These are phyloP conservation scores for Phtheirospermum japonicum DNA, from an alignment of 257 asterid species.

Conservation along the genomic window DNA sequence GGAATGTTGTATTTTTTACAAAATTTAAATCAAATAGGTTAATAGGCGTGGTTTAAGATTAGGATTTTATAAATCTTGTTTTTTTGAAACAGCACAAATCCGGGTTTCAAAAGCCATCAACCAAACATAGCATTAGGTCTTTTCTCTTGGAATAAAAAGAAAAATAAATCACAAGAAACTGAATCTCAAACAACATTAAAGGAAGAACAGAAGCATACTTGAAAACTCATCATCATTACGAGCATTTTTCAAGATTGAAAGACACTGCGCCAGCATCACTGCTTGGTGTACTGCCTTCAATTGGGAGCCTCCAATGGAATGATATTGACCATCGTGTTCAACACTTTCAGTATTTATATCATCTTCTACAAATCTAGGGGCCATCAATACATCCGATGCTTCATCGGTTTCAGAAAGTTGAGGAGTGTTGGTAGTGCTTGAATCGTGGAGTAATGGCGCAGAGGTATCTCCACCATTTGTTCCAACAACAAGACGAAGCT, in stretches of 20 bases:
- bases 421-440: constrained; percentile 32
- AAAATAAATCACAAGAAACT: background rate
- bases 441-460: constrained; percentile 31
- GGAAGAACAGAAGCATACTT: constrained; percentile 42
- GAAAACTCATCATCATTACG: constrained; percentile 86
- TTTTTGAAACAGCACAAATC: background rate
- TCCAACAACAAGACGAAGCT: constrained; percentile 58
- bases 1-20: background rate
- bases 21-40: background rate
- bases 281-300: constrained; percentile 78
- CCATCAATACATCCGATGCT: constrained; percentile 76
- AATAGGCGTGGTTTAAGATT: background rate
- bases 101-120: too few relatives aligned
- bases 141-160: constrained; percentile 1
- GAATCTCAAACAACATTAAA: constrained; percentile 17
- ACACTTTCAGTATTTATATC: constrained; percentile 35
- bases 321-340: constrained; percentile 36
- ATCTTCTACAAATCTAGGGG: constrained; percentile 62
- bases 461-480: constrained; percentile 32
- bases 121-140: background rate
- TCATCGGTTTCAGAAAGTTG: constrained; percentile 54
- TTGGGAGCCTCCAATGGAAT: constrained; percentile 37
- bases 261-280: constrained; percentile 71
- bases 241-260: constrained; percentile 59
- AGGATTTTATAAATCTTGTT: background rate